Percentiles rank a stretch among this genome's conserved stretches.
Conservation (phyloP, 2,329 filamentous ascomycete species). For the Aaosphaeria arxii region DNA sequence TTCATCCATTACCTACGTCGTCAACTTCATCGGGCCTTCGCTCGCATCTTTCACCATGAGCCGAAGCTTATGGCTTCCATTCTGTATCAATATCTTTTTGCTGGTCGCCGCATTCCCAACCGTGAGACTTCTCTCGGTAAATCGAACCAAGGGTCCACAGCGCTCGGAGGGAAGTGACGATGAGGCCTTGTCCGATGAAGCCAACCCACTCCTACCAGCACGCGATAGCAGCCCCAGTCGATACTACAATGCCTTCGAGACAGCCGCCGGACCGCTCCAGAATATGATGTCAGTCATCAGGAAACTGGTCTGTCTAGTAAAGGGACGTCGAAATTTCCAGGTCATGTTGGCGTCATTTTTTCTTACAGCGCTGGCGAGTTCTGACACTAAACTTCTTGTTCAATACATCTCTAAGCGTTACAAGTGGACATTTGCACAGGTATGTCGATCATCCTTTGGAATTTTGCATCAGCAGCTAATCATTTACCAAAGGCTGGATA, state of each 20-base stretch:
- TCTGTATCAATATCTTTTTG: conserved; percentile 30
- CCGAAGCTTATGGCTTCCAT: conserved; percentile 33
- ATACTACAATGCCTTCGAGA: conserved; percentile 24
- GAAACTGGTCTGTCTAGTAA: conserved; percentile 16
- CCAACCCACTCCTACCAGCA: conserved; percentile 19
- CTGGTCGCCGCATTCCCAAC: conserved; percentile 24
- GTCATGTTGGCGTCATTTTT: conserved; percentile 31
- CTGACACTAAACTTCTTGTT: conserved; percentile 36
- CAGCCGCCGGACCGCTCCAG: conserved; percentile 9
- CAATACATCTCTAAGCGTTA: conserved; percentile 40
- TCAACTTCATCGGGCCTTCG: conserved; percentile 33
- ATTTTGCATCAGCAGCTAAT: background rate
- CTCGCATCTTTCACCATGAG: conserved; percentile 34
- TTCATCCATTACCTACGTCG: conserved; percentile 32
- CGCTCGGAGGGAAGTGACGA: background rate
- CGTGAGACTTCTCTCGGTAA: conserved; percentile 3
- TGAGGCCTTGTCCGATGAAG: conserved; percentile 6
- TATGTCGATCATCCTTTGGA: background rate
- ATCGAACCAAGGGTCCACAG: conserved; percentile 13
- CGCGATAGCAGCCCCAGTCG: conserved; percentile 6
- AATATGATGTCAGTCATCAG: conserved; percentile 11
- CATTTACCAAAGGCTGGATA: conserved; percentile 25
- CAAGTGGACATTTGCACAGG: conserved; percentile 35
- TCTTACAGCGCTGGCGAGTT: conserved; percentile 36
- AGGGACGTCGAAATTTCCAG: conserved; percentile 31